Evolutionary conservation across 1,284 basidiomycete genomes (phyloP), one percentile per base, ranked within the genome.

Genomic region (Flammula alnicola): DNA sequence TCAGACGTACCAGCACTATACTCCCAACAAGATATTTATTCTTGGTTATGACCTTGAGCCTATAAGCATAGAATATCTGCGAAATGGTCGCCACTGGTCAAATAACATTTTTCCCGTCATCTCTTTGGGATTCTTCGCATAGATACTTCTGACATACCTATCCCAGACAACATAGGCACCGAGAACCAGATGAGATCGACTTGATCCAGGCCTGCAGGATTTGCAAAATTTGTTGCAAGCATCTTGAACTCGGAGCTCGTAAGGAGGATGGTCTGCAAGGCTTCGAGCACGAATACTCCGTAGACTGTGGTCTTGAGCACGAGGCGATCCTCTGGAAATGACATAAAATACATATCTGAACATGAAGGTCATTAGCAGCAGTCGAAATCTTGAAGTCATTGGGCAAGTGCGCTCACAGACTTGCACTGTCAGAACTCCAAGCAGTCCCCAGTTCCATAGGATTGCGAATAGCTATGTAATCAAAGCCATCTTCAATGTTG

Each of bases 341-440:
- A 52, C n/a, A 59, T 23, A 26, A 60, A 62, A 39, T 67, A 67
- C 14, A 62, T 22, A 38, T 64, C 65, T 64, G 30, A 1, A n/a
- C n/a, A n/a, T n/a, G n/a, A n/a, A n/a, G n/a, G n/a, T n/a, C n/a
- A n/a, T n/a, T n/a, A n/a, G n/a, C n/a, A n/a, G n/a, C n/a, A n/a
- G n/a, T n/a, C n/a, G n/a, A n/a, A n/a, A n/a, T n/a, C n/a, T n/a
- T n/a, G n/a, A n/a, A n/a, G n/a, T n/a, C n/a, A n/a, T n/a, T n/a
- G n/a, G n/a, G n/a, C n/a, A n/a, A n/a, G n/a, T n/a, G n/a, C n/a
- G n/a, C n/a, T n/a, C n/a, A n/a, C n/a, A n/a, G n/a, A n/a, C n/a
- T n/a, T n/a, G n/a, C n/a, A n/a, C n/a, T n/a, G n/a, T n/a, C n/a
- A n/a, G n/a, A n/a, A n/a, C n/a, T n/a, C n/a, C n/a, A n/a, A n/a